phyloP scores from a whole-genome alignment of 345 rosid species.

The Nasturtium officinale region DNA sequence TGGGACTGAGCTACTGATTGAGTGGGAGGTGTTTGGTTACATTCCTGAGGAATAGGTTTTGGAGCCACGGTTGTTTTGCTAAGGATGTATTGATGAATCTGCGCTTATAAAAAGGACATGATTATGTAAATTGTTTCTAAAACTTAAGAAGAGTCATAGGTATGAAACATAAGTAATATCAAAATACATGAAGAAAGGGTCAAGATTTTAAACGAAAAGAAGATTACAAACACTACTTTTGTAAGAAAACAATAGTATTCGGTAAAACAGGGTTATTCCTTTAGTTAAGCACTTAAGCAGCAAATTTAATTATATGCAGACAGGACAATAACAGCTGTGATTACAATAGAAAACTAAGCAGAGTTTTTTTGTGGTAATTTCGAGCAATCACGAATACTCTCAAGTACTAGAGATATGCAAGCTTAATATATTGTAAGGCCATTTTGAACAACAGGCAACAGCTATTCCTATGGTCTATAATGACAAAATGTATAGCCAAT shows the following conservation, averaged over 20 bases:
- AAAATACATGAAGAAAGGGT: background rate
- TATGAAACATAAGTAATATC: background rate
- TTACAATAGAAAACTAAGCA: background rate
- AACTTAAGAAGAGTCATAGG: background rate
- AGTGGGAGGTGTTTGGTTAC: slow-evolving; percentile 26
- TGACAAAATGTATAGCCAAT: background rate
- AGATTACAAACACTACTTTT: background rate
- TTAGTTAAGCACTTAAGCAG: background rate
- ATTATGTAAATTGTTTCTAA: background rate
- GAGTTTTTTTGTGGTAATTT: background rate
- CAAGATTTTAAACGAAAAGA: background rate
- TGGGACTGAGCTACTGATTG: slow-evolving; percentile 38
- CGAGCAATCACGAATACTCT: background rate
- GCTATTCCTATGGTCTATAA: background rate
- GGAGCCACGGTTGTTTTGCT: slow-evolving; percentile 79
- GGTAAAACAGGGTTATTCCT: background rate
- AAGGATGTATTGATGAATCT: slow-evolving; percentile 90
- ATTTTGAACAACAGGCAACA: background rate
- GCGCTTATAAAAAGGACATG: slow-evolving; percentile 28
- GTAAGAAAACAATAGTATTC: background rate
- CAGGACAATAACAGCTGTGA: slow-evolving; percentile 3
- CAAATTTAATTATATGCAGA: background rate
- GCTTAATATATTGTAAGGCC: background rate
- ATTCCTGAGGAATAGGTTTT: slow-evolving; percentile 39
- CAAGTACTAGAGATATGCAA: background rate